Base-by-base conservation (phyloP, 768 basidiomycete species). In the Harrya chromipes region DNA sequence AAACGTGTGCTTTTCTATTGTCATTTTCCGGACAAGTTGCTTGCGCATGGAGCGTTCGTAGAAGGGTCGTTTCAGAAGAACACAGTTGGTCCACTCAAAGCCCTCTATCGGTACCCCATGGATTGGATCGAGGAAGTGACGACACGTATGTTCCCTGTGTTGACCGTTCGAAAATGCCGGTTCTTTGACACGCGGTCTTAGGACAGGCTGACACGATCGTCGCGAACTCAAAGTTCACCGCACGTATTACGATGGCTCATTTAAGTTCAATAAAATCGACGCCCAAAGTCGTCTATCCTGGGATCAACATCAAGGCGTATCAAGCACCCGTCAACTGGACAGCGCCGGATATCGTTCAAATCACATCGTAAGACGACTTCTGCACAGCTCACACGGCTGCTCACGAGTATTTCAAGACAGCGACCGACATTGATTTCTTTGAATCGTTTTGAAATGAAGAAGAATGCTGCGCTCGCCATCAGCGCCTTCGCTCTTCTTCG, bases 1-100 rank as follows among this genome's bases (percentile, higher is more conserved):
- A 90, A 81, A n/a, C 83, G 91, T 2, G 89, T 95, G 26, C 85
- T 98, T 17, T 98, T 97, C 69, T 98, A 99, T 66, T 95, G 93
- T 57, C 97, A 98, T 66, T 98, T 99, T 57, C 97, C 95, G 0
- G 95, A 99, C 71, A 95, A 95, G 67, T 74, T 98, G 1, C 78
- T 97, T 23, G 82, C 87, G 6, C 80, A 82, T 53, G 88, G 88
- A 0, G 82, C 69, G 4, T 67, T 78, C 60, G 75, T 83, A 0
- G 82, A 86, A 45, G 84, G 80, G 12, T 67, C 72, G 46, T 59
- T 68, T 37, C 66, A 63, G 34, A 76, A 65, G 59, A 73, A 64
- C 43, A 71, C 70, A 3, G 68, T 70, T 0, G 65, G 79, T 17
- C 29, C 85, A 3, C 57, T 95, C 58, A 92, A 92, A 68, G 64